Percentiles rank a stretch among this genome's conserved stretches.
Conservation (phyloP, 352 stramenopile genomes). For the Pythium oligandrum region DNA sequence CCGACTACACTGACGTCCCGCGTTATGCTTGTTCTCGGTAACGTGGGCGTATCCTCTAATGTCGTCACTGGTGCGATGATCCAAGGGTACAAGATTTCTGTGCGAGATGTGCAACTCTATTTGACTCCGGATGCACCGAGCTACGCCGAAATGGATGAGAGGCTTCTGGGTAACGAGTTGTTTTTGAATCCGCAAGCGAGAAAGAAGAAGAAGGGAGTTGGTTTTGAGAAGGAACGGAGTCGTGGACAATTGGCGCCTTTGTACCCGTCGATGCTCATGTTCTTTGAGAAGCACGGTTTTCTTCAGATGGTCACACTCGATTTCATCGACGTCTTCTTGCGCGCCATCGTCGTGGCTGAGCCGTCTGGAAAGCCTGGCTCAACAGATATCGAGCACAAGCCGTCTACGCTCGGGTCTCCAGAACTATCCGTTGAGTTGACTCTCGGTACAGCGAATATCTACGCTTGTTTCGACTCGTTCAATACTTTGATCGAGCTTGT, state of each 20-base stretch:
- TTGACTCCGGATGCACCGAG: constrained; percentile 51
- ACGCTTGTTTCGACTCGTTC: constrained; percentile 88
- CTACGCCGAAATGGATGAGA: constrained; percentile 71
- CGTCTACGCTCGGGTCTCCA: constrained; percentile 34
- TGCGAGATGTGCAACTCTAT: constrained; percentile 67
- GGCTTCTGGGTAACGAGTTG: constrained; percentile 63
- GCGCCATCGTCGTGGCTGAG: constrained; percentile 47
- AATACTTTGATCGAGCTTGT: constrained; percentile 78
- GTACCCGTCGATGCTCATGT: constrained; percentile 74
- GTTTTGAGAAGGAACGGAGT: constrained; percentile 28
- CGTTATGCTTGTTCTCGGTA: constrained; percentile 73
- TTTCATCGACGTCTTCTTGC: constrained; percentile 80
- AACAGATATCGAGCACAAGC: constrained; percentile 27
- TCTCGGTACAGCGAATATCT: constrained; percentile 82
- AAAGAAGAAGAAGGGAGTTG: constrained; percentile 37
- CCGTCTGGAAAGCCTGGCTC: not conserved
- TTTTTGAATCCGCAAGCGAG: constrained; percentile 24
- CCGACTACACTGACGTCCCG: constrained; percentile 53
- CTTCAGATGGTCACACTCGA: constrained; percentile 84
- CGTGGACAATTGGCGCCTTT: constrained; percentile 19
- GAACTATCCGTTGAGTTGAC: constrained; percentile 81
- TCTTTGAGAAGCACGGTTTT: constrained; percentile 77
- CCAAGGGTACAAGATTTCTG: constrained; percentile 83
- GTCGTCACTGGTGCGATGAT: constrained; percentile 81
- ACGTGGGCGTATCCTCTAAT: constrained; percentile 77